These are phyloP conservation scores for Alternaria atra DNA, from an alignment of 2,329 filamentous ascomycete genomes.

Conservation along the genomic window DNA sequence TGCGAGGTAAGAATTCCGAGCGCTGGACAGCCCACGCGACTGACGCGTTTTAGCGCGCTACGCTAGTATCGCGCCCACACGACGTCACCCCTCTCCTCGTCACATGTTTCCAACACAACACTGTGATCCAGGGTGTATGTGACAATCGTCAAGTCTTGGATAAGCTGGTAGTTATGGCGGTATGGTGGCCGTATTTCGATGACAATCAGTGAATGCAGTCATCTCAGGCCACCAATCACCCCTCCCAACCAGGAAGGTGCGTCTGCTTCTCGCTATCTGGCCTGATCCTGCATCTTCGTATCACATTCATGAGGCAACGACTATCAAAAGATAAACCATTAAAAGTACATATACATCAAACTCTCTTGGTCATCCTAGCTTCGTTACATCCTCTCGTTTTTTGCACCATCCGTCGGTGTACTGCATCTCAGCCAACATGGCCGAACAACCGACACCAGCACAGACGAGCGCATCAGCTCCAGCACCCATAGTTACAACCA, in stretches of 20 bases:
- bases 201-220: background rate
- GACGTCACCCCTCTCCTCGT: slow-evolving; percentile 22
- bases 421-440: slow-evolving; percentile 21
- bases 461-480: slow-evolving; percentile 35
- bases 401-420: background rate
- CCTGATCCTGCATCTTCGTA: background rate
- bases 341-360: background rate
- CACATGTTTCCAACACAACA: background rate
- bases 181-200: background rate
- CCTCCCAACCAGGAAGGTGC: slow-evolving; percentile 16
- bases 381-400: background rate
- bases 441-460: slow-evolving; percentile 24
- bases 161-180: background rate
- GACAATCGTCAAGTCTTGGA: background rate
- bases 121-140: background rate
- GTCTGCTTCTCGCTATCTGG: background rate
- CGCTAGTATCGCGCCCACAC: slow-evolving; percentile 21
- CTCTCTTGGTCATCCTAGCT: background rate
- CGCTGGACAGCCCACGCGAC: slow-evolving; percentile 20
- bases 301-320: background rate
- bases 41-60: slow-evolving; percentile 39
- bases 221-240: slow-evolving; percentile 12
- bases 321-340: background rate
- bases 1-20: slow-evolving; percentile 12
- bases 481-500: slow-evolving; percentile 39